Evolutionary conservation across 495 filamentous ascomycete genomes (phyloP).

Genomic region (Penicillium odoratum): DNA sequence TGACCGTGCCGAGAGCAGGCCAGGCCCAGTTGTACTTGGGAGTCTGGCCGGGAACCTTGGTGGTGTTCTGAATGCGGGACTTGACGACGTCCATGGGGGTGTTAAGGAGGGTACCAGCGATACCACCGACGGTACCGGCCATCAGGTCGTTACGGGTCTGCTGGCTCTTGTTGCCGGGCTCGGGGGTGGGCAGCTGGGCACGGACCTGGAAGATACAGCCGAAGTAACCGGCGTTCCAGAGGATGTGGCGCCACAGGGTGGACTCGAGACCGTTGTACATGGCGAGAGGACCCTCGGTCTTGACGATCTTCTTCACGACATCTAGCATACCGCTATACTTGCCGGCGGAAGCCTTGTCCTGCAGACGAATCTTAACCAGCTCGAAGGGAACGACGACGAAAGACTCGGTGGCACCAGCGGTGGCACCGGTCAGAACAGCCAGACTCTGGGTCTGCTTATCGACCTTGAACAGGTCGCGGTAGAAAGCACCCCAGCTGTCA

Average conservation of each 20-base stretch:
- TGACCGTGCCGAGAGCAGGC: constrained; percentile 77
- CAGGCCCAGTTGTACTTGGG: constrained; percentile 99
- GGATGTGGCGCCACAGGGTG: constrained; percentile 93
- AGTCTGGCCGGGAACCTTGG: constrained; percentile 71
- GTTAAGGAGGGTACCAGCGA: constrained; percentile 89
- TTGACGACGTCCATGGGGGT: constrained; percentile 98
- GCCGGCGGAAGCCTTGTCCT: constrained; percentile 90
- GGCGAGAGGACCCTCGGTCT: constrained; percentile 79
- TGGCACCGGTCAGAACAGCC: constrained; percentile 87
- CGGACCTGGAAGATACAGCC: constrained; percentile 97
- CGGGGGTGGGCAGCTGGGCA: constrained; percentile 70
- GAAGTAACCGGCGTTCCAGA: constrained; percentile 98
- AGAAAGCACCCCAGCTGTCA: constrained; percentile 94
- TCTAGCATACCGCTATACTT: constrained; percentile 96
- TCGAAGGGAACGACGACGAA: constrained; percentile 96
- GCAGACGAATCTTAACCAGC: constrained; percentile 93
- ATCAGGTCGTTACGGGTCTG: constrained; percentile 86
- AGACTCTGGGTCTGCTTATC: constrained; percentile 86
- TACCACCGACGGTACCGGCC: constrained; percentile 84
- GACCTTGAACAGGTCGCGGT: constrained; percentile 77
- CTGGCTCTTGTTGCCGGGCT: constrained; percentile 67
- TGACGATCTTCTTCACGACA: constrained; percentile 80
- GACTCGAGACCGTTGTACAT: constrained; percentile 96
- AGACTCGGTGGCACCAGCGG: constrained; percentile 91
- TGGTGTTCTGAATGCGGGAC: constrained; percentile 90